Evolutionary conservation across 768 basidiomycete genomes (phyloP).

Genomic region (Panus rudis): DNA sequence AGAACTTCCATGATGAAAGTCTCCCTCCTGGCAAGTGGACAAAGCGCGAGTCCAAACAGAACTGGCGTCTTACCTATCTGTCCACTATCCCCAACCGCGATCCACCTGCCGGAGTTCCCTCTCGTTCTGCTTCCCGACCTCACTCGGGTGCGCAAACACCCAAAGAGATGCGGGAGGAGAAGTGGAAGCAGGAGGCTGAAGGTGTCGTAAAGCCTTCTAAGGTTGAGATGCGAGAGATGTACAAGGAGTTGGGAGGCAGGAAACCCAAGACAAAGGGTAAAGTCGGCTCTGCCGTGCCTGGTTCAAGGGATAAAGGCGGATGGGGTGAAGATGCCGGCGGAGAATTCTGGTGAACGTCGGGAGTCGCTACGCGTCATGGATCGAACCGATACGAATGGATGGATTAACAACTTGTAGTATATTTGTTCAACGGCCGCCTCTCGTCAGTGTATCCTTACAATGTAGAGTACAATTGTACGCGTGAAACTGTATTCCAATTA

Average conservation of each 20-base stretch:
- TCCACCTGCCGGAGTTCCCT: constrained; percentile 31
- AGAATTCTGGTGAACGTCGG: too few species aligned
- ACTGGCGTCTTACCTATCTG: constrained; percentile 59
- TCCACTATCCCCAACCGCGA: constrained; percentile 35
- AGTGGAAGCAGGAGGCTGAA: constrained; percentile 56
- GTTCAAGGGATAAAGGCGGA: constrained; percentile 71
- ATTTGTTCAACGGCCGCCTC: too few species aligned
- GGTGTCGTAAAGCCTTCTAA: constrained; percentile 55
- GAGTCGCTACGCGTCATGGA: too few species aligned
- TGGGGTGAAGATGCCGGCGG: constrained; percentile 44
- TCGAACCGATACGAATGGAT: too few species aligned
- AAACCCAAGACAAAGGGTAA: constrained; percentile 73
- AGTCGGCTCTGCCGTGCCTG: constrained; percentile 46
- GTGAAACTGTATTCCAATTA: too few species aligned
- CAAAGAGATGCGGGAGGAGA: constrained; percentile 70
- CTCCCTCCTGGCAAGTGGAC: constrained; percentile 86
- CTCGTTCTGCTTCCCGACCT: constrained; percentile 38
- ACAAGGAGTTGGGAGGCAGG: constrained; percentile 84
- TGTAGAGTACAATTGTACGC: too few species aligned
- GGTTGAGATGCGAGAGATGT: constrained; percentile 82
- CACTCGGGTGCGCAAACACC: constrained; percentile 72
- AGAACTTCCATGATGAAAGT: constrained; percentile 77
- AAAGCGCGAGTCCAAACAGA: constrained; percentile 88
- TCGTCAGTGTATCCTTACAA: too few species aligned
- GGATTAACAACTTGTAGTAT: too few species aligned